phyloP scores from a whole-genome alignment of 2,329 filamentous ascomycete genomes.

The Tolypocladium pustulatum region DNA sequence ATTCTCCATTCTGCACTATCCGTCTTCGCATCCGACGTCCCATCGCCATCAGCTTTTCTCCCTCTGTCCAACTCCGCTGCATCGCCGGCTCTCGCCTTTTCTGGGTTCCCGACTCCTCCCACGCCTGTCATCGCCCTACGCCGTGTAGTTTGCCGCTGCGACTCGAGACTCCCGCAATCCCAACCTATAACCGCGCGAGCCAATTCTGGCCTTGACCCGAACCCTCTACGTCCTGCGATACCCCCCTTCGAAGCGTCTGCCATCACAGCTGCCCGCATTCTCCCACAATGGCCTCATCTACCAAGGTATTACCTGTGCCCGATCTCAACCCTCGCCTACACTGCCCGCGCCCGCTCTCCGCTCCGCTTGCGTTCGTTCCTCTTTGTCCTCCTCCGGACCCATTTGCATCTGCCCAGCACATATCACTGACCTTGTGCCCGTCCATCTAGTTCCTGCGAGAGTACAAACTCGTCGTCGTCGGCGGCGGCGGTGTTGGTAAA shows the following conservation, averaged over 20 bases:
- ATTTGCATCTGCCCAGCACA: not conserved
- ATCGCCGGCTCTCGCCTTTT: not conserved
- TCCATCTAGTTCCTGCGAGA: constrained; percentile 64
- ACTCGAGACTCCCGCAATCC: constrained; percentile 1
- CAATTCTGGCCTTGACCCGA: constrained; percentile 5
- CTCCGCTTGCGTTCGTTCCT: not conserved
- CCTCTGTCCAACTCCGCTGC: not conserved
- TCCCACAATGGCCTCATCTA: constrained; percentile 23
- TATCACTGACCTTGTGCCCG: not conserved
- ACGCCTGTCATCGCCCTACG: not conserved
- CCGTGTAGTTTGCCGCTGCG: constrained; percentile 1
- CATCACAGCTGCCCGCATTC: not conserved
- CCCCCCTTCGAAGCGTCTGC: not conserved
- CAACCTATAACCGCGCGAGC: constrained; percentile 6
- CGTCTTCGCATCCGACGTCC: constrained; percentile 1
- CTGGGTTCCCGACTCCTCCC: not conserved
- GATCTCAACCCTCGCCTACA: not conserved
- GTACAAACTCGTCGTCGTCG: constrained; percentile 95
- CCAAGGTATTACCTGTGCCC: constrained; percentile 17
- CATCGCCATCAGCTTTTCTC: not conserved
- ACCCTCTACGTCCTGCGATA: constrained; percentile 4
- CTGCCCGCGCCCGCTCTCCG: not conserved
- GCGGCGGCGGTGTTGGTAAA: constrained; percentile 97
- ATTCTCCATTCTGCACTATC: constrained; percentile 1
- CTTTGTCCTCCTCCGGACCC: not conserved